These are phyloP conservation scores for Aspergillus pseudotamarii DNA, from an alignment of 2,329 filamentous ascomycete genomes.

Conservation along the genomic window DNA sequence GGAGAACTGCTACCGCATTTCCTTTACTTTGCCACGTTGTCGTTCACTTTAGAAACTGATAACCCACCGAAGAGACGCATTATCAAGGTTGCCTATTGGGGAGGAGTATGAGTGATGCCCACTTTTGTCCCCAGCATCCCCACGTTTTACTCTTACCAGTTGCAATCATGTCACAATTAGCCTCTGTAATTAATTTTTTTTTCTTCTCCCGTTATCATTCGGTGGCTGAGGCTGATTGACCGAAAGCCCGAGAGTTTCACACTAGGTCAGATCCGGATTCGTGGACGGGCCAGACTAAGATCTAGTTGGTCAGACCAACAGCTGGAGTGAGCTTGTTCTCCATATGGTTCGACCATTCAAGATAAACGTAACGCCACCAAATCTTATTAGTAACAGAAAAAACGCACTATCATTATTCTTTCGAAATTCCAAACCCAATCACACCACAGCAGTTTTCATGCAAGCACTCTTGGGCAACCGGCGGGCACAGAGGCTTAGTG, in stretches of 20 bases:
- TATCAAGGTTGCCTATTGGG: background rate
- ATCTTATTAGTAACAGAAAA: conserved; percentile 12
- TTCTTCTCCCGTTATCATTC: background rate
- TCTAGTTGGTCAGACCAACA: background rate
- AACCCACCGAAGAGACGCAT: background rate
- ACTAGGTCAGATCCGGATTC: background rate
- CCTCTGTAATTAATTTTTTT: background rate
- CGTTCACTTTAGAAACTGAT: background rate
- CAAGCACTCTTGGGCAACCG: background rate
- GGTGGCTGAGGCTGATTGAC: conserved; percentile 3
- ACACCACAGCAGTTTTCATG: background rate
- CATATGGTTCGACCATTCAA: conserved; percentile 10
- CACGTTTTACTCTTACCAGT: background rate
- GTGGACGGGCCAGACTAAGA: background rate
- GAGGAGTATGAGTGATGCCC: background rate
- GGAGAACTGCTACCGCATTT: background rate
- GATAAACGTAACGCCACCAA: conserved; percentile 12
- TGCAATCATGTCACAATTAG: conserved; percentile 2
- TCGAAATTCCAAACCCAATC: conserved; percentile 5
- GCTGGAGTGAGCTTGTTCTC: background rate
- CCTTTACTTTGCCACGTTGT: background rate
- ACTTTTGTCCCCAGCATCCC: background rate
- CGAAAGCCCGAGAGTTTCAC: background rate
- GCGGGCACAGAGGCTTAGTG: conserved; percentile 5
- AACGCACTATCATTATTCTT: conserved; percentile 4